Evolutionary conservation across 2,329 filamentous ascomycete genomes (phyloP), one percentile per base, ranked within the genome.

Genomic region (Colletotrichum sp.): DNA sequence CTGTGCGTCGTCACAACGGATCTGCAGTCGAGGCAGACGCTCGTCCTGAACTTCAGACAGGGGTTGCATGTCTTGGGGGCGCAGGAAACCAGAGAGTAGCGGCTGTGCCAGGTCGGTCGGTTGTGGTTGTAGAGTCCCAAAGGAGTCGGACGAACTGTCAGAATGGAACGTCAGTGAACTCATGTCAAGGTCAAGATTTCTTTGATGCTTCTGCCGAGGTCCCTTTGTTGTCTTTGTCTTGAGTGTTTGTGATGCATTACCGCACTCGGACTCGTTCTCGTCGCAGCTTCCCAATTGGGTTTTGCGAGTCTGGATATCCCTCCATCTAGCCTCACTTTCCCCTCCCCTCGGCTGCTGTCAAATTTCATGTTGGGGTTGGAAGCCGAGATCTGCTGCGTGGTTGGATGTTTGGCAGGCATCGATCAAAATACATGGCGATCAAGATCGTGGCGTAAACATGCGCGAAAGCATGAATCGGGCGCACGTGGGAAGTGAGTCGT

Each of bases 251-350:
- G n/a, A 60, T 28, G 69, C 64, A 59, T 28, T 63, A 9, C 55
- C 73, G 70, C 57, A 76, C 70, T 76, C 73, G 70, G 70, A 76
- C 73, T 76, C 73, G 70, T 76, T 76, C 64, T 76, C 73, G 70
- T 72, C 57, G 55, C 34, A 62, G 57, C 32, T 57, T 18, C 63
- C 70, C 57, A 67, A 73, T 64, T 18, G 12, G 64, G 70, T 3
- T 26, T 12, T 62, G 10, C 12, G 44, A 66, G 52, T 66, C 52
- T 62, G 63, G 24, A 59, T 44, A 26, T 21, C 32, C 52, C 39
- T 34, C 8, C 34, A 28, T 21, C 2, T 28, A 59, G 70, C 28
- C 55, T 63, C 68, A 18, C 24, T 18, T 69, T 63, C 44, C 26
- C 24, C 55, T n/a, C 63, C 44, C 39, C 73, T 76, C 69, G 68